Conservation (phyloP, 2,329 filamentous ascomycete species). For the Talaromyces sp. region DNA sequence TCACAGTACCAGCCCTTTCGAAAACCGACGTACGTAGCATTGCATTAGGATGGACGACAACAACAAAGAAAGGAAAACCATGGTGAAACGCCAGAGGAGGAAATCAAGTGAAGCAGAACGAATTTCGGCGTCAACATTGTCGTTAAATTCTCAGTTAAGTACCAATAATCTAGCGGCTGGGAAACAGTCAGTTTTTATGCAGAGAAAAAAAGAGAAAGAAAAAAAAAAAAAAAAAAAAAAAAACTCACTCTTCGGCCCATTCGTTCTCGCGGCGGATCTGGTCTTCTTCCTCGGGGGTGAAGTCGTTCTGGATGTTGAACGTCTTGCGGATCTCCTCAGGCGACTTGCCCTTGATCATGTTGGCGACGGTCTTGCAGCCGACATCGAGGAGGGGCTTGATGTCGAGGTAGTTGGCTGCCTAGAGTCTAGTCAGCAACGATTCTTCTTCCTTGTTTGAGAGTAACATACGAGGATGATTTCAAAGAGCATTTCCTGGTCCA, state of each 20-base stretch:
- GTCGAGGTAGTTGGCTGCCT: constrained; percentile 97
- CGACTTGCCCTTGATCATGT: constrained; percentile 99
- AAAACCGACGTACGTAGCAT: background rate
- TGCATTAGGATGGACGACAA: background rate
- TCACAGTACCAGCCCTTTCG: too few species aligned
- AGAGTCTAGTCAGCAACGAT: constrained; percentile 2
- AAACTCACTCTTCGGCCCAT: constrained; percentile 72
- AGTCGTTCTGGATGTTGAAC: constrained; percentile 99
- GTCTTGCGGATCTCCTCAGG: constrained; percentile 99
- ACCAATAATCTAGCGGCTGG: background rate
- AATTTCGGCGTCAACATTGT: background rate
- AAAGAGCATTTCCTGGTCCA: constrained; percentile 99
- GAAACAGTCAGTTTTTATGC: background rate
- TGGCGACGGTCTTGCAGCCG: constrained; percentile 98
- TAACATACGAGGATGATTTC: constrained; percentile 88
- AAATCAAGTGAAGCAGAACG: background rate
- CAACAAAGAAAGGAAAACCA: background rate
- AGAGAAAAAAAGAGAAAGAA: background rate
- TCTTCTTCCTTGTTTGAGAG: background rate
- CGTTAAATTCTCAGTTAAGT: background rate
- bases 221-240: background rate
- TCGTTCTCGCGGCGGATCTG: constrained; percentile 91
- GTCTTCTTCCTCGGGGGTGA: constrained; percentile 97
- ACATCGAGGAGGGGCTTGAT: constrained; percentile 98
- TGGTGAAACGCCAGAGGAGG: background rate